These are phyloP conservation scores for Venturia pyrina DNA, from an alignment of 2,329 filamentous ascomycete genomes.

Conservation along the genomic window DNA sequence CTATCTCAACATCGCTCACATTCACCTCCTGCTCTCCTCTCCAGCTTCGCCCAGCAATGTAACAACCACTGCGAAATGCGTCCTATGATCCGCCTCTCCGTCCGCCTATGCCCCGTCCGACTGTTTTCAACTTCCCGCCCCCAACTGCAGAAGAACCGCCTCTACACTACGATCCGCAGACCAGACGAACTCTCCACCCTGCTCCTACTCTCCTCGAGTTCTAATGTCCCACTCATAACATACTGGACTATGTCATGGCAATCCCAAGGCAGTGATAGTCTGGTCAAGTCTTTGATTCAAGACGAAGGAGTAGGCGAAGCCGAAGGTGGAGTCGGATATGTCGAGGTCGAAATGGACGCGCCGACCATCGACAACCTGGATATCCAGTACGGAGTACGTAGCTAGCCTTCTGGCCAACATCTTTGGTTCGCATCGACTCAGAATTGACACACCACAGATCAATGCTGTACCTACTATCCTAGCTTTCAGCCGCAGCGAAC, in stretches of 20 bases:
- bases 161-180: constrained; percentile 28
- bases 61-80: background rate
- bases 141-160: constrained; percentile 22
- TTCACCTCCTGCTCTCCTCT: no score
- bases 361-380: constrained; percentile 32
- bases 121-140: constrained; percentile 16
- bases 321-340: constrained; percentile 36
- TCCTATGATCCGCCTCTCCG: background rate
- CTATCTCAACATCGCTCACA: no score
- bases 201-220: constrained; percentile 36
- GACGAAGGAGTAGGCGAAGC: constrained; percentile 34
- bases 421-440: no score
- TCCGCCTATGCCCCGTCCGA: background rate
- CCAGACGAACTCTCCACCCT: constrained; percentile 39
- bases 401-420: background rate
- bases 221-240: constrained; percentile 35
- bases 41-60: background rate
- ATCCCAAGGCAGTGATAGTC: constrained; percentile 31
- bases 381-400: constrained; percentile 29
- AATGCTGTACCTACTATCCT: constrained; percentile 39
- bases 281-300: constrained; percentile 33
- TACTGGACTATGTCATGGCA: constrained; percentile 42
- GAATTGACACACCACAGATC: constrained; percentile 22
- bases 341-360: constrained; percentile 39
- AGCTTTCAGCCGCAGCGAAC: constrained; percentile 39